These are phyloP conservation scores for Hypocreales sp. DNA, from an alignment of 2,329 filamentous ascomycete genomes.

Conservation along the genomic window DNA sequence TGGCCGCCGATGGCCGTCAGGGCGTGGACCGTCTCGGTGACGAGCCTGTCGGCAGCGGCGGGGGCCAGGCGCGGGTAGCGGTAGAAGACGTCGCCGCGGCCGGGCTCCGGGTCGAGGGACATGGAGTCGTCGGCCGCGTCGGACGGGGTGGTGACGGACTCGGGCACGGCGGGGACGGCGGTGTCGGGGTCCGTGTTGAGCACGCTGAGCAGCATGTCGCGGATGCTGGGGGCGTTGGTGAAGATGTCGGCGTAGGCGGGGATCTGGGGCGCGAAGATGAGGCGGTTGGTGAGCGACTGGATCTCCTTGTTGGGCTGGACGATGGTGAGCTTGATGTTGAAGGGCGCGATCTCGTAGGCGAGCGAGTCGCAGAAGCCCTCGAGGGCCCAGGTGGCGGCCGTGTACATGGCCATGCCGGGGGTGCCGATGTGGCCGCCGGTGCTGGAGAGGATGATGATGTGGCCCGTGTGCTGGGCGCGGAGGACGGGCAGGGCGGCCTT, in stretches of 20 bases:
- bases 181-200: slow-evolving; percentile 61
- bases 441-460: slow-evolving; percentile 79
- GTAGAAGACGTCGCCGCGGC: slow-evolving; percentile 34
- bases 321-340: slow-evolving; percentile 92
- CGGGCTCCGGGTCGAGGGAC: slow-evolving; percentile 17
- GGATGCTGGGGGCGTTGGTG: slow-evolving; percentile 57
- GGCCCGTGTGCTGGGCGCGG: slow-evolving; percentile 65
- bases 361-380: slow-evolving; percentile 93
- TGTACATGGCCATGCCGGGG: slow-evolving; percentile 80
- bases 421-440: slow-evolving; percentile 88
- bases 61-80: slow-evolving; percentile 61
- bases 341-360: slow-evolving; percentile 90
- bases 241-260: slow-evolving; percentile 26
- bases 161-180: slow-evolving; percentile 20
- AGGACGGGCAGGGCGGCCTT: slow-evolving; percentile 73
- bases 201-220: slow-evolving; percentile 69
- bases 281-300: slow-evolving; percentile 69
- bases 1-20: slow-evolving; percentile 86
- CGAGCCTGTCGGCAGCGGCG: slow-evolving; percentile 54
- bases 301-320: slow-evolving; percentile 94
- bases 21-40: slow-evolving; percentile 81
- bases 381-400: slow-evolving; percentile 83
- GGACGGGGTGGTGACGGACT: slow-evolving; percentile 12
- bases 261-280: slow-evolving; percentile 70
- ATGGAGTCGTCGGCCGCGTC: slow-evolving; percentile 16